Base-by-base conservation (phyloP, 805 yeast genomes). In the Kluyveromyces dobzhanskii region DNA sequence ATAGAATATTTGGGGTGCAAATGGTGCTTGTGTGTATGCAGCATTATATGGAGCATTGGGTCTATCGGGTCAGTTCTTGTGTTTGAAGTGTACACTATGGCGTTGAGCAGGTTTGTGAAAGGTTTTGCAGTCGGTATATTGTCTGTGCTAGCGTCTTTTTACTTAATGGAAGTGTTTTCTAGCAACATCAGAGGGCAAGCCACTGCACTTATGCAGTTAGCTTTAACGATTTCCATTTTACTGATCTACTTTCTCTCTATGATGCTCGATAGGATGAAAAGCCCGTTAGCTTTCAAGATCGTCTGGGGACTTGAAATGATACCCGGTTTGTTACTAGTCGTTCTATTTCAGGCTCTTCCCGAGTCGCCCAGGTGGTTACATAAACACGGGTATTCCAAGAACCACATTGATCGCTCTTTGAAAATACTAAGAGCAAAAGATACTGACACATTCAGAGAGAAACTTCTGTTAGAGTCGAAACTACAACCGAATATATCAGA, bases 311-410 rank as follows among this genome's bases (percentile, higher is more conserved):
- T 83, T 62, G 68, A 73, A 63, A 59, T 71, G 57, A 45, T 79
- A 54, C 67, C 86, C 56, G 66, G 70, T 48, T 24, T 68, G 48
- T 18, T 80, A 44, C 45, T 74, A 55, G 48, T 66, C 45, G 16
- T 71, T 47, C 50, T 69, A 2, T 39, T 56, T 3, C 50, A 49
- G 27, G 59, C 64, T 39, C 68, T 71, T 16, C 76, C 80, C 2
- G 82, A 77, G 49, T 72, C 80, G 3, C 81, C 82, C 2, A 67
- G 74, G 45, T 76, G 80, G 80, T 62, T 73, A 31, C 70, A 70
- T 0, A 16, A 46, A 3, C 48, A 43, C 17, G 58, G 59, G 1
- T 23, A 46, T 3, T 8, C 21, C 16, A 21, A 28, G n/a, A 21
- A 18, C 4, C n/a, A 27, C 12, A 17, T 35, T 12, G 26, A 27